Conservation (phyloP, 2,329 filamentous ascomycete species). For the Aspergillus alliaceus region DNA sequence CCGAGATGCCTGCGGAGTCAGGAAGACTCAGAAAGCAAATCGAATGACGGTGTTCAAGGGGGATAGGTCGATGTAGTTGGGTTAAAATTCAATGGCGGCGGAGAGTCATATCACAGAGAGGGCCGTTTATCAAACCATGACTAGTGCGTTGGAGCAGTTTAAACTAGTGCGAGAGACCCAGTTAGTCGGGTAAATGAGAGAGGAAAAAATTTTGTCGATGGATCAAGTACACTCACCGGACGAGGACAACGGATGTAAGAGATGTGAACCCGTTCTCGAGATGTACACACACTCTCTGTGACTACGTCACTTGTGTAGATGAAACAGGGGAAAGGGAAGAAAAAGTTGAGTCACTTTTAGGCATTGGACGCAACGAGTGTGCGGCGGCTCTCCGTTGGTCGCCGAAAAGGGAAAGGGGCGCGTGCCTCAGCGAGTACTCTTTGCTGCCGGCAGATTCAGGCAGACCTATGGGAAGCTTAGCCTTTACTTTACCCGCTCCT, state of each 20-base stretch:
- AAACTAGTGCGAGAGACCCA: conserved; percentile 10
- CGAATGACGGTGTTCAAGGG: conserved; percentile 14
- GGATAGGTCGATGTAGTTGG: conserved; percentile 16
- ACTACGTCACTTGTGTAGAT: neutral
- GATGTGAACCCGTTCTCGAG: neutral
- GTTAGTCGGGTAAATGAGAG: conserved; percentile 13
- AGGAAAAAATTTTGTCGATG: conserved; percentile 6
- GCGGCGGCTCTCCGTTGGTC: no score
- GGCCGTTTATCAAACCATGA: conserved; percentile 10
- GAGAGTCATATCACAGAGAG: conserved; percentile 25
- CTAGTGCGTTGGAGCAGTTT: conserved; percentile 1
- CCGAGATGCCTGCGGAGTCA: conserved; percentile 34
- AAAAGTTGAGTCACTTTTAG: no score
- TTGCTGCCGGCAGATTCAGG: conserved; percentile 14
- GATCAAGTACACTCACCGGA: conserved; percentile 1
- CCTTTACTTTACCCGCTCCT: neutral
- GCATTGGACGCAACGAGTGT: no score
- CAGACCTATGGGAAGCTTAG: conserved; percentile 4
- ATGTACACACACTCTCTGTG: no score
- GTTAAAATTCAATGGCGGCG: conserved; percentile 21
- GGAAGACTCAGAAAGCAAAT: conserved; percentile 24
- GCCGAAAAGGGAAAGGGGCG: conserved; percentile 25
- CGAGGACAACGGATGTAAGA: neutral
- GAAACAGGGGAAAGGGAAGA: neutral
- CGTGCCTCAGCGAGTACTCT: conserved; percentile 12